Conservation (phyloP, 495 filamentous ascomycete species). For the Lasiosphaeria hispida region DNA sequence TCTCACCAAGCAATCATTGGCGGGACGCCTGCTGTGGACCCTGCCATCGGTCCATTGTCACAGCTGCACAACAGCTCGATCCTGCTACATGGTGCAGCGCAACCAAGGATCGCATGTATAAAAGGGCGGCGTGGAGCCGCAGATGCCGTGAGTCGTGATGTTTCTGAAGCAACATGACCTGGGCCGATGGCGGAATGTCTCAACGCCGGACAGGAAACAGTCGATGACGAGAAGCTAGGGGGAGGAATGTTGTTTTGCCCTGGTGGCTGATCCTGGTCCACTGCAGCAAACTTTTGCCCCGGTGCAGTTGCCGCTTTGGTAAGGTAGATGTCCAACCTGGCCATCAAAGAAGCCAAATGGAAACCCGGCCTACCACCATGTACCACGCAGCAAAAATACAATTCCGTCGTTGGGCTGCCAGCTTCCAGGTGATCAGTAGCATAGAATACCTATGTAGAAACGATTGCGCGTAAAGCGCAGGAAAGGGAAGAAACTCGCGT, state of each 20-base stretch:
- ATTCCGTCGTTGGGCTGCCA: too few species aligned
- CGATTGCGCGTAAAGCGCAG: too few species aligned
- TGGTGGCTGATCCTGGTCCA: too few species aligned
- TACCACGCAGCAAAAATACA: not conserved
- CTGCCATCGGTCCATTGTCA: not conserved
- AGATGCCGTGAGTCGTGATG: conserved; percentile 10
- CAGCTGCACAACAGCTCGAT: not conserved
- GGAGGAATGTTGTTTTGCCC: too few species aligned
- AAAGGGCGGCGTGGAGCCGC: not conserved
- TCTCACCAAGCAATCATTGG: too few species aligned
- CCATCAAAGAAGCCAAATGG: not conserved
- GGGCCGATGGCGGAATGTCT: not conserved
- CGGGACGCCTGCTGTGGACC: too few species aligned
- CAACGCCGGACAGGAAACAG: conserved; percentile 11
- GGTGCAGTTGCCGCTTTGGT: too few species aligned
- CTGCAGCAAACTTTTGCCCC: too few species aligned
- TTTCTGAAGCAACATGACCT: not conserved
- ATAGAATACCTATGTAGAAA: too few species aligned
- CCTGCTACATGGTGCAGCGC: conserved; percentile 3
- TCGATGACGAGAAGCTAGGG: not conserved
- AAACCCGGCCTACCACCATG: not conserved
- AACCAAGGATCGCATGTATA: not conserved
- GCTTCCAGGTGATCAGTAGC: too few species aligned
- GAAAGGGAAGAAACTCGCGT: not conserved
- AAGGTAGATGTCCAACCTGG: too few species aligned